Base-by-base conservation (phyloP, 2,329 filamentous ascomycete genomes). In the Aspergillus pseudoglaucus region DNA sequence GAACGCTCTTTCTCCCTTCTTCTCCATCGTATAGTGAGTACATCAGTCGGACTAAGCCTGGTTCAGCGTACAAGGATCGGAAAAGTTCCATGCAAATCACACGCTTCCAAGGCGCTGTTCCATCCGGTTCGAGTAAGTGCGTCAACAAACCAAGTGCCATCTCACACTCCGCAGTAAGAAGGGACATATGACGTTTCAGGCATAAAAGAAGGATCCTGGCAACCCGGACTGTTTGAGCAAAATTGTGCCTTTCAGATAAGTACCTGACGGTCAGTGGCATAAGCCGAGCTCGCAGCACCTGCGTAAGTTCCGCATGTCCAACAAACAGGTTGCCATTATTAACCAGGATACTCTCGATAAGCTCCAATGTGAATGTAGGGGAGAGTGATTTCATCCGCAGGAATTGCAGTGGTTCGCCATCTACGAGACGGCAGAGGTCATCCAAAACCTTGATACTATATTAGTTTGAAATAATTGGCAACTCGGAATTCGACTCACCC, bases 21-120 rank as follows among this genome's bases (percentile, higher is more conserved):
- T 81, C 74, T 12, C 80, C 79, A 62, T 98, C 91, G 57, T 89
- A 97, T 14, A 87, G 75, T 6, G 81, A 77, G 62, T 88, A 97
- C 2, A 95, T 88, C 33, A 85, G 82, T 38, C 93, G 77, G 2
- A 96, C 76, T 18, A 95, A 76, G 9, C 79, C 78, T 32, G 89
- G 82, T 50, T 97, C 90, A 0, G 86, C 78, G 67, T 95, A 95
- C 6, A 97, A 80, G 6, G 86, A 85, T 47, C 88, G 81, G 58
- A 96, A 88, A 0, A 96, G 81, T 63, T 98, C 93, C 80, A 98
- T 88, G 53, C 89, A 94, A 5, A 97, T 69, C 0, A 88, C 84
- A 49, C 91, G 79, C 65, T 91, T 96, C 93, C 94, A 98, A 4
- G 83, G 62, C 0, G 82, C 76, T 2, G 85, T 83, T 12, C 75